phyloP scores from a whole-genome alignment of 805 yeast genomes.

The Ogataea sp. region DNA sequence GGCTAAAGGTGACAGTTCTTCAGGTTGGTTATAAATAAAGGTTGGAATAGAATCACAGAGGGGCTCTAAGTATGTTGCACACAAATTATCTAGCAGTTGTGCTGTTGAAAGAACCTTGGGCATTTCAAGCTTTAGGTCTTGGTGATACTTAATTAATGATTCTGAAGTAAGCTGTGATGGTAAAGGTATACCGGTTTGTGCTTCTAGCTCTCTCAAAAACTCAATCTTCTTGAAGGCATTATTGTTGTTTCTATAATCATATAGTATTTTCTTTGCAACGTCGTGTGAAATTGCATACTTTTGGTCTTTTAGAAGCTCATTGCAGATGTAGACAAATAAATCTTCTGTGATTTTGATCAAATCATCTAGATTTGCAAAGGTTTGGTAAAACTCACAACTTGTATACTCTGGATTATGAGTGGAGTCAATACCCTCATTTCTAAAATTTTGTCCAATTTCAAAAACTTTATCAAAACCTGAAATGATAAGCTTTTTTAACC shows the following conservation, averaged over 20 bases:
- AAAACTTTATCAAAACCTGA: slow-evolving; percentile 82
- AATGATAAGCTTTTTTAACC: slow-evolving; percentile 79
- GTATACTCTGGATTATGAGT: slow-evolving; percentile 95
- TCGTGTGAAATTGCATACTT: slow-evolving; percentile 14
- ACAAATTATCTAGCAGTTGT: slow-evolving; percentile 56
- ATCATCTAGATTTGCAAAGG: slow-evolving; percentile 58
- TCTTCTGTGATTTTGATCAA: slow-evolving; percentile 58
- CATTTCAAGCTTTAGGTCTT: slow-evolving; percentile 23
- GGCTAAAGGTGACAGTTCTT: slow-evolving; percentile 79
- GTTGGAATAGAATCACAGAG: slow-evolving; percentile 52
- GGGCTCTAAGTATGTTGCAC: slow-evolving; percentile 58
- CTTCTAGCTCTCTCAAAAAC: slow-evolving; percentile 58
- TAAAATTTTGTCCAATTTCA: slow-evolving; percentile 77
- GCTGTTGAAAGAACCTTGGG: slow-evolving; percentile 41
- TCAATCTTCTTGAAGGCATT: slow-evolving; percentile 41
- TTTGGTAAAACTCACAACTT: slow-evolving; percentile 80
- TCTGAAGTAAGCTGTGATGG: slow-evolving; percentile 37
- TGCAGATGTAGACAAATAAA: slow-evolving; percentile 37
- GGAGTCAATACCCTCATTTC: slow-evolving; percentile 90
- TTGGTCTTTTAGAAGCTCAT: slow-evolving; percentile 18
- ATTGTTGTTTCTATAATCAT: slow-evolving; percentile 8
- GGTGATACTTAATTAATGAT: slow-evolving; percentile 33
- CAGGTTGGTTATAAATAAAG: slow-evolving; percentile 76
- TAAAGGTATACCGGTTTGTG: slow-evolving; percentile 36
- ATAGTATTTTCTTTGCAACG: slow-evolving; percentile 12